These are phyloP conservation scores for Meyerozyma athensensis DNA, from an alignment of 1,139 yeast genomes.

Conservation along the genomic window DNA sequence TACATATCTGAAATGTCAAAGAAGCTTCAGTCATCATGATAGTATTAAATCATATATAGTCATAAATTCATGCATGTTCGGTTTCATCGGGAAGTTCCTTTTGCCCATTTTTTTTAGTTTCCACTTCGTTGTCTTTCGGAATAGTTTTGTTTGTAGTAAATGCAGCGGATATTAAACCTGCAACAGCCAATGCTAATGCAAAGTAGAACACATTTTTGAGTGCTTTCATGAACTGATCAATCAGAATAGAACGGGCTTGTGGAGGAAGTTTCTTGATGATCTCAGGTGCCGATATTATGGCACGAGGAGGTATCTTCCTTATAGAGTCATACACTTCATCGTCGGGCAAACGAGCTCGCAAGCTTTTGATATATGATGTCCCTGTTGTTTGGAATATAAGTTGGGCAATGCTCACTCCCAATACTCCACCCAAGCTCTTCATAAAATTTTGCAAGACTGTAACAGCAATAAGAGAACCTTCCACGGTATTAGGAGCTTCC, in stretches of 20 bases:
- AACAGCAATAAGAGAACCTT: conserved; percentile 48
- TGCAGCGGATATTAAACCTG: conserved; percentile 24
- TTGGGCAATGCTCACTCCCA: conserved; percentile 46
- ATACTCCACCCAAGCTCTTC: conserved; percentile 45
- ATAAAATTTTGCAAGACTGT: conserved; percentile 46
- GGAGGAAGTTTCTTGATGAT: conserved; percentile 23
- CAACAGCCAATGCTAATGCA: conserved; percentile 28
- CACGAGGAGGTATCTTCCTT: conserved; percentile 14
- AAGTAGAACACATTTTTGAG: conserved; percentile 39
- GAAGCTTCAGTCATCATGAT: conserved; percentile 19
- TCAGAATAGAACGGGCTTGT: conserved; percentile 18
- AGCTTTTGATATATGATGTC: conserved; percentile 16
- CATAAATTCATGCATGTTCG: background rate
- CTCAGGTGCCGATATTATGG: conserved; percentile 27
- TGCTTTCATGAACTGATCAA: conserved; percentile 32
- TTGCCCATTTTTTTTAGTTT: conserved; percentile 14
- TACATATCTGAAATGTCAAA: conserved; percentile 47
- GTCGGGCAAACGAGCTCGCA: conserved; percentile 13
- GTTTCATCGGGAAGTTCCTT: background rate
- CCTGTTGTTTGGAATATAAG: conserved; percentile 36
- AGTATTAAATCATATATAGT: background rate
- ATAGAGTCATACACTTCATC: conserved; percentile 14
- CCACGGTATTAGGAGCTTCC: conserved; percentile 44
- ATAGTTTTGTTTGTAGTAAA: conserved; percentile 36
- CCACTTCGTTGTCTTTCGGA: conserved; percentile 30